phyloP scores from a whole-genome alignment of 371 early-diverging fungal species.

The Mortierella polycephala region DNA sequence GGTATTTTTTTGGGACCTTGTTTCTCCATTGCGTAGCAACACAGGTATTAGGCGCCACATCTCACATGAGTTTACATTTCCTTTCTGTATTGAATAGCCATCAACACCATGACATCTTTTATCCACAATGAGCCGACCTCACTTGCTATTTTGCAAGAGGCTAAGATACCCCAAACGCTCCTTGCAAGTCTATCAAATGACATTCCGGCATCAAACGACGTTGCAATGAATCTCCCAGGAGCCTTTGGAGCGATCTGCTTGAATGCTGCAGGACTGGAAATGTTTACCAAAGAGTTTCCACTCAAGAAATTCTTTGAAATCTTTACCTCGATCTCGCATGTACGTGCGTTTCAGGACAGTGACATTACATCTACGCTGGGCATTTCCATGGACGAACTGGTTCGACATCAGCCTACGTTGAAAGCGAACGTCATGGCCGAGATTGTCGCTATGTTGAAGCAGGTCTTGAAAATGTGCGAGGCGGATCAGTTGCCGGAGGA shows the following conservation, averaged over 20 bases:
- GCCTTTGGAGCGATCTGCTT: constrained; percentile 97
- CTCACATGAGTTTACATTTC: neutral
- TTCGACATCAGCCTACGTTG: constrained; percentile 93
- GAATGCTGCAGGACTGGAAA: constrained; percentile 86
- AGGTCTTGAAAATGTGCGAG: constrained; percentile 61
- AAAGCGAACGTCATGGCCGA: constrained; percentile 77
- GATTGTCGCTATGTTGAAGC: constrained; percentile 72
- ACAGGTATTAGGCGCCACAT: too few species aligned
- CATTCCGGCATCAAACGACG: constrained; percentile 80
- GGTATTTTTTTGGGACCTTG: constrained; percentile 48
- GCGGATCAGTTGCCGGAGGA: constrained; percentile 55
- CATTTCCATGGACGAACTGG: constrained; percentile 91
- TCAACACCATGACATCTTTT: constrained; percentile 93
- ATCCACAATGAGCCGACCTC: constrained; percentile 98
- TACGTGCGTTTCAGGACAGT: constrained; percentile 81
- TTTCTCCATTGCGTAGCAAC: neutral
- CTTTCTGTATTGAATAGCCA: constrained; percentile 62
- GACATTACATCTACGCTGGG: constrained; percentile 87
- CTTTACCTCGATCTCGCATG: constrained; percentile 82
- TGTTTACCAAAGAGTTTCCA: constrained; percentile 78
- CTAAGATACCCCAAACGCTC: constrained; percentile 85
- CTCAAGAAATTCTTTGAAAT: constrained; percentile 79
- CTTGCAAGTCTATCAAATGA: constrained; percentile 72
- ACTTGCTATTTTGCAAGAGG: constrained; percentile 91
- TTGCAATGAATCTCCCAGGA: constrained; percentile 85